Conservation (phyloP, 2,329 filamentous ascomycete species). For the Corniculantispora saksenae region DNA sequence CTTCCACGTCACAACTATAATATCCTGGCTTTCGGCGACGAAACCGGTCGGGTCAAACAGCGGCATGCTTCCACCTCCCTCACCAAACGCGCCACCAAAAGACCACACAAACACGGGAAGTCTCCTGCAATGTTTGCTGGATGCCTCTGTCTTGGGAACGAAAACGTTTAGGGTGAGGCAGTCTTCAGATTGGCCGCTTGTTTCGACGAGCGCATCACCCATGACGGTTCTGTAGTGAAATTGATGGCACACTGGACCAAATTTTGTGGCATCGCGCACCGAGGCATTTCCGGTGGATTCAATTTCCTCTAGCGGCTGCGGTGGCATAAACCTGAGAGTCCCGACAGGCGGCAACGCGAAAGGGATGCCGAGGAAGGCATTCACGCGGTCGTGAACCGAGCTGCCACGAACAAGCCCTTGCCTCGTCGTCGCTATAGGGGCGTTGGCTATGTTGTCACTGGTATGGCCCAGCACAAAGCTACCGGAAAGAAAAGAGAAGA, state of each 20-base stretch:
- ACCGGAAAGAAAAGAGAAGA: too few species aligned
- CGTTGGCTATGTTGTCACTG: background rate
- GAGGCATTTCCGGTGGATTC: background rate
- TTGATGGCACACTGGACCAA: constrained; percentile 12
- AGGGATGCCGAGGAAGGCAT: constrained; percentile 20
- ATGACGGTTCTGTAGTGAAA: constrained; percentile 16
- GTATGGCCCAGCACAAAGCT: too few species aligned
- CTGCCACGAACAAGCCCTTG: background rate
- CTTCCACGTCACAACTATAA: constrained; percentile 46
- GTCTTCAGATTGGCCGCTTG: constrained; percentile 32
- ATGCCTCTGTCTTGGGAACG: constrained; percentile 27
- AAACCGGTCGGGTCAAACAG: constrained; percentile 32
- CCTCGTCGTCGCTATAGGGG: background rate
- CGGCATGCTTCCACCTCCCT: constrained; percentile 23
- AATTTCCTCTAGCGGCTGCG: background rate
- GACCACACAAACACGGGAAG: constrained; percentile 41
- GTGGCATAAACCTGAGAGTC: constrained; percentile 13
- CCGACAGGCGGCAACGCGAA: constrained; percentile 20
- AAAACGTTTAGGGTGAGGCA: constrained; percentile 39
- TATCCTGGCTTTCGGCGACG: constrained; percentile 44
- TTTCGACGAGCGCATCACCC: background rate
- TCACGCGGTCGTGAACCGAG: background rate
- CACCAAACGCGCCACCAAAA: constrained; percentile 36
- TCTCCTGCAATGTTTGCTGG: constrained; percentile 17
- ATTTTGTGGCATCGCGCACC: constrained; percentile 8